Evolutionary conservation across 2,329 filamentous ascomycete species (phyloP).

Genomic region (Pyricularia sp.): DNA sequence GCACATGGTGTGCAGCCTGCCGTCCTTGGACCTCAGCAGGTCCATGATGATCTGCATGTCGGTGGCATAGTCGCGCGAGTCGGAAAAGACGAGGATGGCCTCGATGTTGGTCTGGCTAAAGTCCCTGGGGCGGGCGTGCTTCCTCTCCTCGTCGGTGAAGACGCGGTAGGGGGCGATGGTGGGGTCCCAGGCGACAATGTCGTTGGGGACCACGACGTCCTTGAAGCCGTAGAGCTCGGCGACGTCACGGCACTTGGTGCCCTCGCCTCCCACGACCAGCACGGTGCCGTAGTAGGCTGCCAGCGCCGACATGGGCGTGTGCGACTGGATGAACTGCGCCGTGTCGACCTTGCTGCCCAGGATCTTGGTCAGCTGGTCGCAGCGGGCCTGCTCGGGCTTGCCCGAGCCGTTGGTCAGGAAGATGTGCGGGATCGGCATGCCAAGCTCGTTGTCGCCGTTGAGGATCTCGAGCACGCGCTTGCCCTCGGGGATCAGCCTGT

Average conservation of each 20-base stretch:
- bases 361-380: conserved; percentile 58
- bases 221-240: conserved; percentile 67
- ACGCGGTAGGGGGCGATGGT: conserved; percentile 60
- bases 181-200: conserved; percentile 61
- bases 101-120: conserved; percentile 65
- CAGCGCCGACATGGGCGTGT: conserved; percentile 68
- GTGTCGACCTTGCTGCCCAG: conserved; percentile 55
- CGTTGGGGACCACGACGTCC: conserved; percentile 64
- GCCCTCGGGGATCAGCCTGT: conserved; percentile 60
- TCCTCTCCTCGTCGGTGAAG: conserved; percentile 59
- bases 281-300: conserved; percentile 71
- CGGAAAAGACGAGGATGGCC: conserved; percentile 66
- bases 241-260: conserved; percentile 64
- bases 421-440: conserved; percentile 69
- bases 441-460: conserved; percentile 68
- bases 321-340: conserved; percentile 69
- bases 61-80: conserved; percentile 64
- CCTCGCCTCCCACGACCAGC: conserved; percentile 66
- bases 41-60: conserved; percentile 73
- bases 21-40: conserved; percentile 58
- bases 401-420: conserved; percentile 68
- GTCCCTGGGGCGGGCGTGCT: conserved; percentile 58
- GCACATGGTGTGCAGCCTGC: conserved; percentile 53
- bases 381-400: conserved; percentile 57
- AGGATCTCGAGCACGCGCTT: conserved; percentile 58